Base-by-base conservation (phyloP, 257 asterid species). In the Phtheirospermum japonicum region DNA sequence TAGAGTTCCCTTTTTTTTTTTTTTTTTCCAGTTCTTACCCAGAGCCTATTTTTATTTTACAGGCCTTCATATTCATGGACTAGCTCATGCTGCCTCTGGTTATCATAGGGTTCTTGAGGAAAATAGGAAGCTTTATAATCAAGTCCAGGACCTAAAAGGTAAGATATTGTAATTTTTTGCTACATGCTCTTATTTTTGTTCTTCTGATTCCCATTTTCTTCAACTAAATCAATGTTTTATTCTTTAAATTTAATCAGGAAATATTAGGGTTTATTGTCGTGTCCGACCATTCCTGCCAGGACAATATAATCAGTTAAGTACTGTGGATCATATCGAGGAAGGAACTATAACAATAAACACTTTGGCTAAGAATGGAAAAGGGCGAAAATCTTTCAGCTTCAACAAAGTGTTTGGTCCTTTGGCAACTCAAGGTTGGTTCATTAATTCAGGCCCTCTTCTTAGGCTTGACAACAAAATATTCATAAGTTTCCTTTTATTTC, bases 61-160 rank as follows among this genome's bases (percentile, higher is more conserved):
- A 93, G 97, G 96, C 48, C 61, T 69, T 71, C 96, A 89, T 73
- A 65, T 93, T 66, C 79, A 82, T 74, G 96, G 99, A 67, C 75
- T 93, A 73, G 89, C 96, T 72, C 87, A 85, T 69, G 97, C 99
- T 57, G 99, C 99, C 68, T 89, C 97, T 64, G 88, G 96, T 57
- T 93, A 93, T 70, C 99, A 83, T 72, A 82, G 85, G 79, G 97
- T 90, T 75, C 85, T 93, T 53, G 96, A 93, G 78, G 99, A 93
- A 75, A 93, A 93, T 42, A 83, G 96, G 75, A 93, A 85, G 79
- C 95, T 93, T 37, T 93, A 89, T 78, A 93, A 93, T 79, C 95
- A 93, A 89, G 99, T 93, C 69, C 99, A 93, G 72, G 99, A 93
- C 76, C 88, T 93, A 30, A 93, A 87, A 68, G 99, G 99, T 93